Conservation (phyloP, 352 stramenopile genomes). For the Globisporangium barbulae region DNA sequence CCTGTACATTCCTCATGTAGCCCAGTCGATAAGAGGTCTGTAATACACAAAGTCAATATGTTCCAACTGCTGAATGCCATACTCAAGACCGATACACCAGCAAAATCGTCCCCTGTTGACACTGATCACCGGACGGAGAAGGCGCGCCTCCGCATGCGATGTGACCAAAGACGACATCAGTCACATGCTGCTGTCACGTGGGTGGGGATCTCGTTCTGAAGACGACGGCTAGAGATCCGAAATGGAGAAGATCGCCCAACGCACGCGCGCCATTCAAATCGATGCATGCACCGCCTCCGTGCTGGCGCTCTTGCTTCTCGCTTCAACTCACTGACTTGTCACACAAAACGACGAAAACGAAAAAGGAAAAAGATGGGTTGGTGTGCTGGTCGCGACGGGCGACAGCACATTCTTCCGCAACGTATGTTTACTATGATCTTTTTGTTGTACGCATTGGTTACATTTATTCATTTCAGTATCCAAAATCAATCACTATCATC, state of each 20-base stretch:
- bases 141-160: too few relatives aligned
- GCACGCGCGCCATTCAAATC: not conserved
- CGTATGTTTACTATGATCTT: not conserved
- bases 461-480: not conserved
- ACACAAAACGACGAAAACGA: slow-evolving; percentile 10
- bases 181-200: too few relatives aligned
- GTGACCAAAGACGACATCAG: too few relatives aligned
- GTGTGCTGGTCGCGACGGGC: not conserved
- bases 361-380: slow-evolving; percentile 9
- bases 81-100: too few relatives aligned
- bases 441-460: not conserved
- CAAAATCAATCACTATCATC: not conserved
- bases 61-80: too few relatives aligned
- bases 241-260: not conserved
- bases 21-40: too few relatives aligned
- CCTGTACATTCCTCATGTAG: too few relatives aligned
- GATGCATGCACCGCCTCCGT: not conserved
- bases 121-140: too few relatives aligned
- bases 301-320: not conserved
- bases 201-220: not conserved
- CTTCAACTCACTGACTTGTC: slow-evolving; percentile 4
- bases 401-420: not conserved
- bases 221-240: not conserved
- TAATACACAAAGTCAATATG: too few relatives aligned
- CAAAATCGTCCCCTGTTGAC: too few relatives aligned